Evolutionary conservation across 1,139 yeast genomes (phyloP), one percentile per base, ranked within the genome.

Genomic region (Kodamaea sp.): DNA sequence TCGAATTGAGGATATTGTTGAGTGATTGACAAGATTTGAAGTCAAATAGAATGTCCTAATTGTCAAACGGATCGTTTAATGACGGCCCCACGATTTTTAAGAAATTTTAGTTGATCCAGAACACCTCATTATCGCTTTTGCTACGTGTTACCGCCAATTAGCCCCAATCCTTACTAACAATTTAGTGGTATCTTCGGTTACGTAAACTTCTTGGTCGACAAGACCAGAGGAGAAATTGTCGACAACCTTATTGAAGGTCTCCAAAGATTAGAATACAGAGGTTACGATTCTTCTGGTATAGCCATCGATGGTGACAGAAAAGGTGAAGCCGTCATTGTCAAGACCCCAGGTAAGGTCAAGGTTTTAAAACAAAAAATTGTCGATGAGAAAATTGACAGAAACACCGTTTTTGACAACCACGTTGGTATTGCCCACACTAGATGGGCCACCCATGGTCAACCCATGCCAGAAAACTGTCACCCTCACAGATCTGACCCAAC

Each of bases 381-480:
- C 12, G 61, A 65, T 27, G 70, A 71, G 35, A 63, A 79, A 37
- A 73, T 78, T 39, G 76, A 83, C 56, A 74, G 82, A 50, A 62
- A 71, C 15, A 78, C 76, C 37, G 73, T 78, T 16, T 88, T 88
- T 55, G 83, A 80, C 51, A 80, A 84, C 61, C 98, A 92, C 58
- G 92, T 83, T 41, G 98, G 96, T 59, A 92, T 94, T 61, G 97
- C 98, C 25, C 99, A 94, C 66, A 94, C 99, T 12, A 84, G 99
- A 73, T 94, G 99, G 99, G 98, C 99, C 30, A 94, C 99, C 28
- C 99, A 94, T 64, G 99, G 99, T 63, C 87, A 83, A 53, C 97
- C 97, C 38, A 79, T 78, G 52, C 79, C 75, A 41, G 57, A 66
- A 46, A 94, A 94, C 71, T 92, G 97, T 61, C 99, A 94, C 60